Conservation (phyloP, 2,329 filamentous ascomycete genomes). For the Ophiostoma ulmi region DNA sequence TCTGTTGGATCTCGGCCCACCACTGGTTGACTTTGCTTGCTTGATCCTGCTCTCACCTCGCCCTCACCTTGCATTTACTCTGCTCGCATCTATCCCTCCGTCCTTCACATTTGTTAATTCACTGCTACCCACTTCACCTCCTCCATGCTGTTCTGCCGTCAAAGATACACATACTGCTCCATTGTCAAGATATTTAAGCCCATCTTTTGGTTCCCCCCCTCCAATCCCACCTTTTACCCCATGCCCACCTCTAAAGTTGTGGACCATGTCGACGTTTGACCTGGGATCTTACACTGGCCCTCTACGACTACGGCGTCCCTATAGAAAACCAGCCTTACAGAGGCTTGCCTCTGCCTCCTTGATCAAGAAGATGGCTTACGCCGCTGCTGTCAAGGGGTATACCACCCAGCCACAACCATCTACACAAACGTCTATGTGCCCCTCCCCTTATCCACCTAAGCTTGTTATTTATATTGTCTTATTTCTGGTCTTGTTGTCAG, state of each 20-base stretch:
- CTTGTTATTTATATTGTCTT: background rate
- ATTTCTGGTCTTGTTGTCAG: background rate
- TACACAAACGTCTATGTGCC: background rate
- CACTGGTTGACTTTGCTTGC: background rate
- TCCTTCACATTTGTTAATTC: background rate
- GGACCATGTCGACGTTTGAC: slow-evolving; percentile 19
- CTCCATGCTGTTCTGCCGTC: background rate
- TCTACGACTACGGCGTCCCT: slow-evolving; percentile 20
- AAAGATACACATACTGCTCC: no score
- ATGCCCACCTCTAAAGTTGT: background rate
- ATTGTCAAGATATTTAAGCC: no score
- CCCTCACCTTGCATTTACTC: background rate
- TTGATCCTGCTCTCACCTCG: background rate
- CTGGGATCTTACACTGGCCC: slow-evolving; percentile 19
- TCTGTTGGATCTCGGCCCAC: background rate
- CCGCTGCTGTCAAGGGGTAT: slow-evolving; percentile 24
- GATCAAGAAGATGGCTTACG: slow-evolving; percentile 22
- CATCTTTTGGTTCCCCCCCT: background rate
- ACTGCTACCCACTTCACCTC: background rate
- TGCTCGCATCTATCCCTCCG: background rate
- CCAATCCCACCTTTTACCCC: background rate
- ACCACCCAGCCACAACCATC: background rate
- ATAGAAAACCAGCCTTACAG: slow-evolving; percentile 20
- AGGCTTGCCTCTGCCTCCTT: slow-evolving; percentile 19
- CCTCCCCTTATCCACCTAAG: no score